These are phyloP conservation scores for Trichoderma sp. DNA, from an alignment of 2,329 filamentous ascomycete species.

Conservation along the genomic window DNA sequence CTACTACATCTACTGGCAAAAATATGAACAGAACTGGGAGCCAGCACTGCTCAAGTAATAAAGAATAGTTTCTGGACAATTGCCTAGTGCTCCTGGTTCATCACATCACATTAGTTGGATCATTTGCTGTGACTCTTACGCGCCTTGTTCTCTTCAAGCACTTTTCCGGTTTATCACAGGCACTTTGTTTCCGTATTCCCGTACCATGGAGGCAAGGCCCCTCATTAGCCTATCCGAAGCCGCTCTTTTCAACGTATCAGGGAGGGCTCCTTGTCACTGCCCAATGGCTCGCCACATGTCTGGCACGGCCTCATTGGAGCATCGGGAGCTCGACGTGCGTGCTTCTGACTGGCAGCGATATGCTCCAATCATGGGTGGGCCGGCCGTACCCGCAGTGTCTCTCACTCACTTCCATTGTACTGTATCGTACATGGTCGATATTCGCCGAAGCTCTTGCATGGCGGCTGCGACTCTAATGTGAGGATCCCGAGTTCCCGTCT, in stretches of 20 bases:
- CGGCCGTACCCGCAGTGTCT: background rate
- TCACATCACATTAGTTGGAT: background rate
- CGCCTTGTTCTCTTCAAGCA: background rate
- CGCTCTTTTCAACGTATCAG: constrained; percentile 6
- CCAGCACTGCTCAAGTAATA: background rate
- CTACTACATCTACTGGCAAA: background rate
- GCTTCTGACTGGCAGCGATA: constrained; percentile 7
- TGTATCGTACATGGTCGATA: constrained; percentile 3
- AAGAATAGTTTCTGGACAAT: background rate
- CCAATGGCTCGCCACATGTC: constrained; percentile 13
- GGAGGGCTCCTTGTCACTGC: background rate
- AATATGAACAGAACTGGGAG: background rate
- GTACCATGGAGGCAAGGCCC: background rate
- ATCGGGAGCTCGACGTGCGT: background rate
- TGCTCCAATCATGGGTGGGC: background rate
- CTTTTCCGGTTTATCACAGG: background rate
- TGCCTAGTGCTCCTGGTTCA: background rate
- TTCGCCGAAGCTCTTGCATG: constrained; percentile 6
- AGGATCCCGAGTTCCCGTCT: background rate
- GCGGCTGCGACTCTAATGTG: constrained; percentile 12
- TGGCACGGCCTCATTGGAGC: constrained; percentile 10
- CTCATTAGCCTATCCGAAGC: background rate
- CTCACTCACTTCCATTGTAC: background rate
- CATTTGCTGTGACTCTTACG: background rate
- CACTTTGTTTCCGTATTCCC: background rate